These are phyloP conservation scores for Coprinopsis cinerea DNA, from an alignment of 768 basidiomycete species.

Conservation along the genomic window DNA sequence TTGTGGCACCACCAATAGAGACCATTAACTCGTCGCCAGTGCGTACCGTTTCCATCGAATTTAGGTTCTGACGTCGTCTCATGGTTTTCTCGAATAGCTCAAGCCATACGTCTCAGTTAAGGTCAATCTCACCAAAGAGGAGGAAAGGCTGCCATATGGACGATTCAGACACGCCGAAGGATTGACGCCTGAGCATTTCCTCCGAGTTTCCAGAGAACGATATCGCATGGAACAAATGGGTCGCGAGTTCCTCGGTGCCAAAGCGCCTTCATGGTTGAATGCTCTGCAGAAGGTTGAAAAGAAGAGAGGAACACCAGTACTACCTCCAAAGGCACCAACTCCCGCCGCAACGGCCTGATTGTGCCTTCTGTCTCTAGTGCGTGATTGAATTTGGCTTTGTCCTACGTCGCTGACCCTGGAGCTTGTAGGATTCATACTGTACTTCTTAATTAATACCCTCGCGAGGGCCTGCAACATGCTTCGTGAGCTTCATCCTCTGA, in stretches of 20 bases:
- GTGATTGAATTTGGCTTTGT: no score
- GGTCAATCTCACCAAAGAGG: constrained; percentile 32
- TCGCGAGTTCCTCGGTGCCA: not conserved
- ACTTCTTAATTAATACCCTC: no score
- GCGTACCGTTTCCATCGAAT: constrained; percentile 20
- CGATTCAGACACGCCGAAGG: constrained; percentile 33
- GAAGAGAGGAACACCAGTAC: not conserved
- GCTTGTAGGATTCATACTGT: no score
- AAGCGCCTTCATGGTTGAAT: constrained; percentile 1
- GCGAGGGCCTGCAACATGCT: no score
- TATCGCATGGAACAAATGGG: constrained; percentile 12
- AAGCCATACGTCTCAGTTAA: constrained; percentile 60
- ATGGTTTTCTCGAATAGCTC: no score
- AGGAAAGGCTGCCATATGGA: constrained; percentile 31
- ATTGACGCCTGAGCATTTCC: constrained; percentile 37
- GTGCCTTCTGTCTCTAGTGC: no score
- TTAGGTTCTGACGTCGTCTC: not conserved
- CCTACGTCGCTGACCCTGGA: no score
- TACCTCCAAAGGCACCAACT: no score
- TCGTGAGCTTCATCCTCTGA: no score
- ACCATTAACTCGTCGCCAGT: constrained; percentile 56
- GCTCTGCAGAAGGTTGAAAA: not conserved
- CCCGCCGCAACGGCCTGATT: no score
- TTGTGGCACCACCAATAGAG: constrained; percentile 71
- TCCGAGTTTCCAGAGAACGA: constrained; percentile 32